Conservation (phyloP, 2,329 filamentous ascomycete genomes). For the Escovopsis sp. region DNA sequence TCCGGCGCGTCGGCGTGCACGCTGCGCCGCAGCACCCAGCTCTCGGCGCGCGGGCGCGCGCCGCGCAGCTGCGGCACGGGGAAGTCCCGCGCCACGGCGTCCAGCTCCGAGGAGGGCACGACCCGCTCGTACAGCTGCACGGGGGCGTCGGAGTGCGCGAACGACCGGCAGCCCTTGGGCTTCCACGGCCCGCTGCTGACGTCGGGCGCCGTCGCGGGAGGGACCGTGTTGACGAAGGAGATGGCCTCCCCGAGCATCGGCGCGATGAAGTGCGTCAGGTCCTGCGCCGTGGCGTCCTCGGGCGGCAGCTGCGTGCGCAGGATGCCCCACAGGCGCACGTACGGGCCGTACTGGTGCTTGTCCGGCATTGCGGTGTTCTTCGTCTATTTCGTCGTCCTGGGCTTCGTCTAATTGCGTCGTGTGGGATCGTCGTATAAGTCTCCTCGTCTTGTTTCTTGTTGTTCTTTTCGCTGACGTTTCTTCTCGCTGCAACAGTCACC, state of each 20-base stretch:
- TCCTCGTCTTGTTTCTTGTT: too few relatives aligned
- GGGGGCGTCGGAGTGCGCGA: slow-evolving; percentile 31
- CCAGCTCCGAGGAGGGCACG: slow-evolving; percentile 30
- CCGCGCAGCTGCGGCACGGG: slow-evolving; percentile 10
- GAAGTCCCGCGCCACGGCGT: slow-evolving; percentile 20
- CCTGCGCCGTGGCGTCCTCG: slow-evolving; percentile 21
- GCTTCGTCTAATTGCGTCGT: too few relatives aligned
- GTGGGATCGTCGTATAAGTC: too few relatives aligned
- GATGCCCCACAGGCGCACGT: slow-evolving; percentile 41
- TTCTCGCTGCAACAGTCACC: too few relatives aligned
- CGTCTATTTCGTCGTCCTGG: too few relatives aligned
- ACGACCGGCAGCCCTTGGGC: slow-evolving; percentile 32
- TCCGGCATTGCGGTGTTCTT: slow-evolving; percentile 4
- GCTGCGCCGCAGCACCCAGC: slow-evolving; percentile 51
- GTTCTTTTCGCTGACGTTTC: too few relatives aligned
- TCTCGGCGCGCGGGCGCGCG: slow-evolving; percentile 26
- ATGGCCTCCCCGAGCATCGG: slow-evolving; percentile 42
- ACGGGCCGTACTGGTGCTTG: slow-evolving; percentile 23
- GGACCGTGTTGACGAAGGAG: slow-evolving; percentile 41
- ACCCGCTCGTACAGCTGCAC: slow-evolving; percentile 40
- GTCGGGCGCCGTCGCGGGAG: slow-evolving; percentile 20
- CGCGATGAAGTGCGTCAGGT: slow-evolving; percentile 36
- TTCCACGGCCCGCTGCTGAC: slow-evolving; percentile 27
- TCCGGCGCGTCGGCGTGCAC: slow-evolving; percentile 39
- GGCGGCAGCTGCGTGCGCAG: slow-evolving; percentile 31